Conservation (phyloP, 345 rosid species). For the Rubroshorea leprosula region DNA sequence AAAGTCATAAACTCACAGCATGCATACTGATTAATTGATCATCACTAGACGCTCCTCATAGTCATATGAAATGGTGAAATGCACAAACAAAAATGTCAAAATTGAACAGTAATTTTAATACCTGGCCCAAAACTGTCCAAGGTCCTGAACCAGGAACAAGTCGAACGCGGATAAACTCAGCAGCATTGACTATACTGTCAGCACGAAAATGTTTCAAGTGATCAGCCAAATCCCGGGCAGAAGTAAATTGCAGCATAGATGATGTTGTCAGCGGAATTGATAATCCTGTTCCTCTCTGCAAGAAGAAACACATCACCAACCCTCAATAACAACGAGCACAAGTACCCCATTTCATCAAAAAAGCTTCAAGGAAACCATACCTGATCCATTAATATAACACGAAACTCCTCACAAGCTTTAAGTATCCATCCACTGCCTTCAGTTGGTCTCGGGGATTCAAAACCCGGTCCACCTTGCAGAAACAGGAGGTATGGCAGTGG, state of each 20-base stretch:
- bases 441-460: slow-evolving; percentile 79
- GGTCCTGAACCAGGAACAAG: slow-evolving; percentile 80
- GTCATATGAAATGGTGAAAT: too few relatives aligned
- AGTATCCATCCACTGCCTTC: slow-evolving; percentile 82
- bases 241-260: slow-evolving; percentile 71
- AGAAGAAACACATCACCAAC: slow-evolving; percentile 5
- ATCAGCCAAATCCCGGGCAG: slow-evolving; percentile 54
- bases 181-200: slow-evolving; percentile 80
- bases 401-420: slow-evolving; percentile 84
- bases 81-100: slow-evolving; percentile 8
- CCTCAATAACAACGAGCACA: background rate
- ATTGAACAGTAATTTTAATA: slow-evolving; percentile 20
- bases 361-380: slow-evolving; percentile 28
- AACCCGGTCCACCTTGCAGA: slow-evolving; percentile 96
- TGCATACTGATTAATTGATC: too few relatives aligned
- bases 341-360: background rate
- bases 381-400: slow-evolving; percentile 89
- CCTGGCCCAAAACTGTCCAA: slow-evolving; percentile 91
- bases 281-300: slow-evolving; percentile 96
- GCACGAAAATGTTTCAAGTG: slow-evolving; percentile 75
- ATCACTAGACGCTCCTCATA: too few relatives aligned
- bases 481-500: slow-evolving; percentile 64
- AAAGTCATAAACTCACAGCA: too few relatives aligned
- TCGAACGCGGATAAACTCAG: slow-evolving; percentile 71
- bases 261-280: slow-evolving; percentile 80